Conservation (phyloP, 345 rosid genomes). For the Ceriops zippeliana region DNA sequence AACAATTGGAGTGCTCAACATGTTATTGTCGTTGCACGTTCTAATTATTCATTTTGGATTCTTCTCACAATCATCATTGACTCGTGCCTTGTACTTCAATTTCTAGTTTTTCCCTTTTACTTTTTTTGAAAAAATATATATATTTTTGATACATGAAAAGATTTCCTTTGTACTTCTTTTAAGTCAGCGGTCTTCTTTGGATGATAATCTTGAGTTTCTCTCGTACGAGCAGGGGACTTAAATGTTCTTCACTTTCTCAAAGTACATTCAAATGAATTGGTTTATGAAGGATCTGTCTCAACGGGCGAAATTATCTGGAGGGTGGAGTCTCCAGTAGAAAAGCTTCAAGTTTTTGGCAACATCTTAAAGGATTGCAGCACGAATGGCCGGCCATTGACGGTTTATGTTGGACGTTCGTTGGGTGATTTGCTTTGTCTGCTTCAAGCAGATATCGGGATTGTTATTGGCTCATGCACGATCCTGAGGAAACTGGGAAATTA, state of each 20-base stretch:
- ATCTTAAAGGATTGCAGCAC: background rate
- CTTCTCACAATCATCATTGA: background rate
- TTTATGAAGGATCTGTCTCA: conserved; percentile 2
- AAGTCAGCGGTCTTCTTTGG: too few relatives aligned
- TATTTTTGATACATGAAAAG: too few relatives aligned
- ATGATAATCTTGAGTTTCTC: too few relatives aligned
- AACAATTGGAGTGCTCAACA: background rate
- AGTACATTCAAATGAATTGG: conserved; percentile 25
- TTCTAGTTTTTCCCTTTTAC: too few relatives aligned
- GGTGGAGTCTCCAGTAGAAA: conserved; percentile 14
- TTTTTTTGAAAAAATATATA: too few relatives aligned
- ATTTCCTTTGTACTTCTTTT: too few relatives aligned
- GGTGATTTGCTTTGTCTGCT: conserved; percentile 20
- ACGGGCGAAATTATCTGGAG: conserved; percentile 10
- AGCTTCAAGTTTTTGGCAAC: conserved; percentile 1
- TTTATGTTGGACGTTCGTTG: conserved; percentile 15
- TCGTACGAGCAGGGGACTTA: conserved; percentile 1
- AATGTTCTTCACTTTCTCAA: background rate
- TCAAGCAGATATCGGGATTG: conserved; percentile 19
- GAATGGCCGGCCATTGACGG: conserved; percentile 1
- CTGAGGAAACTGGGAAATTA: conserved; percentile 9
- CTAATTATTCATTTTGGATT: background rate
- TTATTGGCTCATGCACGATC: conserved; percentile 17
- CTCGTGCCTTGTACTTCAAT: too few relatives aligned
- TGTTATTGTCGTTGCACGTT: background rate